phyloP scores from a whole-genome alignment of 257 asterid genomes.

The Solanum chilense region DNA sequence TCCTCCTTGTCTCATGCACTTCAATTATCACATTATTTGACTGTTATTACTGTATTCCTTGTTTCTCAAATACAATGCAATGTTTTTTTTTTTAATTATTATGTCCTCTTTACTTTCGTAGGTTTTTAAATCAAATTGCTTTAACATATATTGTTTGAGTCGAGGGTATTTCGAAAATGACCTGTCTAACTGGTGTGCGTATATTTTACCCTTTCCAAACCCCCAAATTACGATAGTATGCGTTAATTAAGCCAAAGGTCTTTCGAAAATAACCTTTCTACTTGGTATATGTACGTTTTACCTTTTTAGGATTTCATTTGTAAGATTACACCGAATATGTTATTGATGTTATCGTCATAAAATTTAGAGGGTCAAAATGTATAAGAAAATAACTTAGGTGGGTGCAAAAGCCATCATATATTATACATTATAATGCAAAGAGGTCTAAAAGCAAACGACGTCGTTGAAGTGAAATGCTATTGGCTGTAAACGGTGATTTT shows the following conservation, averaged over 20 bases:
- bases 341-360: background rate
- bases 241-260: background rate
- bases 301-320: conserved; percentile 18
- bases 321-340: background rate
- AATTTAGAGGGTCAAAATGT: background rate
- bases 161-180: background rate
- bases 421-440: background rate
- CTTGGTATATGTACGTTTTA: background rate
- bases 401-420: background rate
- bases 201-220: background rate
- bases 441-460: background rate
- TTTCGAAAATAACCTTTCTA: too few species aligned
- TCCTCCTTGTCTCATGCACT: accelerated
- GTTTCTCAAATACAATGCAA: background rate
- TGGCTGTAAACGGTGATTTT: background rate
- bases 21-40: background rate
- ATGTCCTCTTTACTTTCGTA: too few species aligned
- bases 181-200: background rate
- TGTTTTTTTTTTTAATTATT: too few species aligned
- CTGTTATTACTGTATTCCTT: background rate
- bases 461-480: background rate
- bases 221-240: background rate
- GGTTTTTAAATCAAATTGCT: too few species aligned
- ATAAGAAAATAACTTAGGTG: background rate
- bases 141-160: background rate